phyloP scores from a whole-genome alignment of 1,284 basidiomycete genomes.

The Sparassis latifolia region DNA sequence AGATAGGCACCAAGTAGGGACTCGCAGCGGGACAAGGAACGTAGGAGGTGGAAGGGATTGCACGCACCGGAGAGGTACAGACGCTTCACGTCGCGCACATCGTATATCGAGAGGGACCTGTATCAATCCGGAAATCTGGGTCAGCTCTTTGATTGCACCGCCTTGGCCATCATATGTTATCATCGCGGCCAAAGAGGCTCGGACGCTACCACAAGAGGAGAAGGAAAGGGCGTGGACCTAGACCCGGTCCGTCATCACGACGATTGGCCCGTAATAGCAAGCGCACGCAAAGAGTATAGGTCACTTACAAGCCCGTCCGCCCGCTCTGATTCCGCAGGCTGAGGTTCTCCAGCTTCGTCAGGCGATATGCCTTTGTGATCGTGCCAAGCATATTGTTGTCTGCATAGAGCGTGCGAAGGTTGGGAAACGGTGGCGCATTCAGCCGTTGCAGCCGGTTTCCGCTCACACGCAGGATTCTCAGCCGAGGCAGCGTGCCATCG shows the following conservation, averaged over 20 bases:
- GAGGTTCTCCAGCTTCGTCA: slow-evolving; percentile 81
- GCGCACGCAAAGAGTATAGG: not conserved
- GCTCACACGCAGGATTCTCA: slow-evolving; percentile 84
- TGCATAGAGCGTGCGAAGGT: slow-evolving; percentile 86
- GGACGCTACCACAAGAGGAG: no score
- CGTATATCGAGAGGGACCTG: slow-evolving; percentile 47
- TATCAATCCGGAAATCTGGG: not conserved
- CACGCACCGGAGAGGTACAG: slow-evolving; percentile 87
- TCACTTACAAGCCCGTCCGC: slow-evolving; percentile 58
- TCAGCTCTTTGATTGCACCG: not conserved
- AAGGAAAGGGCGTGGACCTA: no score
- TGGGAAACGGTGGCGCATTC: slow-evolving; percentile 62
- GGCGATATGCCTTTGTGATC: slow-evolving; percentile 45
- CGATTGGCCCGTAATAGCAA: not conserved
- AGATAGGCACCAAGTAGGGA: not conserved
- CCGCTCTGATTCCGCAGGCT: slow-evolving; percentile 87
- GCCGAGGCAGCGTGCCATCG: slow-evolving; percentile 49
- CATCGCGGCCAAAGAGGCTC: no score
- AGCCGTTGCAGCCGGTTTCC: slow-evolving; percentile 73
- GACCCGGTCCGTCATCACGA: no score
- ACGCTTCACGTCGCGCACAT: slow-evolving; percentile 86
- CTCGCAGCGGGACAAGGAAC: not conserved
- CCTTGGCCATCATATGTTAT: no score
- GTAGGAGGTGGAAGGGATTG: not conserved
- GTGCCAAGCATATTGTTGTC: slow-evolving; percentile 77